Evolutionary conservation across 2,329 filamentous ascomycete genomes (phyloP), one percentile per base, ranked within the genome.

Genomic region (Phyllachora maydis): DNA sequence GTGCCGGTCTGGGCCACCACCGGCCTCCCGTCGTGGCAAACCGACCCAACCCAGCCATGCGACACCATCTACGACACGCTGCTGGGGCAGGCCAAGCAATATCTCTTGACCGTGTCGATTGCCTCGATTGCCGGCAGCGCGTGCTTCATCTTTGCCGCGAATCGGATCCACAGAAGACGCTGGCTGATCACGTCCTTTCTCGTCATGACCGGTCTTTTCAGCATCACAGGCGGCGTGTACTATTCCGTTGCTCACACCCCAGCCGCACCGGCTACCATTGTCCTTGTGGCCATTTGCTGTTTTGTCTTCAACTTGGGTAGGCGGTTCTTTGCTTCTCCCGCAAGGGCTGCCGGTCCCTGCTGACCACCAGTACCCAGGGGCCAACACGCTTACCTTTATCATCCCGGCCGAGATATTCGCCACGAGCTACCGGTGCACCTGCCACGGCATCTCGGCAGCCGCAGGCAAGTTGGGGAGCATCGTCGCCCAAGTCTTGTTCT

Each of bases 401-500:
- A 58, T 72, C 10, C 65, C 67, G 2, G 65, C 63, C 19, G 66
- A 73, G 36, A 58, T 68, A 19, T 74, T 73, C 37, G 65, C 65
- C 0, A 72, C 66, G 2, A 55, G 57, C 30, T 71, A 69, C 33
- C 57, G 67, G 19, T 65, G 57, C 23, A 66, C 65, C 0, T 69
- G 63, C 28, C 64, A 69, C 34, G 65, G 64, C 13, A 63, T 70
- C 24, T 65, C 64, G 0, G 65, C 65, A 0, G 65, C 65, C 0
- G 54, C 56, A 1, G 65, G 65, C 8, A 70, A 70, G 35, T 40
- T 64, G 1, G 65, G 63, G 13, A 60, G 59, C 28, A 54, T 69
- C 23, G 40, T 59, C 4, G 58, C 56, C 23, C 46, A 61, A 11
- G 35, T 59, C 8, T 45, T 61, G 14, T 54, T 60, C 2, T 59